phyloP scores from a whole-genome alignment of 139 green algal genomes.

The Picochlorum sp. region DNA sequence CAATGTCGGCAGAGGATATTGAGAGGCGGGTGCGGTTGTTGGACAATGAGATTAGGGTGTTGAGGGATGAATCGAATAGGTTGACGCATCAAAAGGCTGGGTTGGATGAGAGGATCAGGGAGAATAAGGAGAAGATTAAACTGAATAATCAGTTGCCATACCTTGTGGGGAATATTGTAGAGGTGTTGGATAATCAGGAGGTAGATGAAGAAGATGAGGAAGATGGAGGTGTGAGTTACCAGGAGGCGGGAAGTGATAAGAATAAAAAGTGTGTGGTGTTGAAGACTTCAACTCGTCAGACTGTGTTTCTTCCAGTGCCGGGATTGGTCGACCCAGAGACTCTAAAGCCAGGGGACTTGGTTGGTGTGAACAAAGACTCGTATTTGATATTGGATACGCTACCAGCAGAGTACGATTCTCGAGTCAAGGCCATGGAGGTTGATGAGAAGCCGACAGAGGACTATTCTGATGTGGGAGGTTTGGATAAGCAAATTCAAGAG shows the following conservation, averaged over 20 bases:
- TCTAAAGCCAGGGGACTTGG: conserved; percentile 85
- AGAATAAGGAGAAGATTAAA: conserved; percentile 98
- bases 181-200: conserved; percentile 85
- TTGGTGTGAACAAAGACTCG: conserved; percentile 99
- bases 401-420: conserved; percentile 94
- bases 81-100: conserved; percentile 72
- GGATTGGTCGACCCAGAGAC: conserved; percentile 86
- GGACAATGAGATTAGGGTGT: conserved; percentile 96
- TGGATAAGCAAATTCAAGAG: conserved; percentile 99
- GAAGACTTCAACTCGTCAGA: conserved; percentile 95
- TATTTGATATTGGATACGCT: conserved; percentile 98
- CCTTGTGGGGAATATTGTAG: conserved; percentile 96
- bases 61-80: conserved; percentile 85
- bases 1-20: conserved; percentile 84
- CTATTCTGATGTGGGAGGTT: conserved; percentile 89
- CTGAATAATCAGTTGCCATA: conserved; percentile 99
- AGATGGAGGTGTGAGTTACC: conserved; percentile 57
- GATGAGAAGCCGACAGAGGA: conserved; percentile 99
- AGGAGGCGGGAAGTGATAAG: conserved; percentile 75
- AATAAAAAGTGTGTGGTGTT: conserved; percentile 92
- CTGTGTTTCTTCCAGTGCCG: conserved; percentile 96
- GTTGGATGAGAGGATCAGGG: conserved; percentile 71
- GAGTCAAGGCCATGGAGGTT: conserved; percentile 72
- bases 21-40: conserved; percentile 64
- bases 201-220: conserved; percentile 77